These are phyloP conservation scores for Sporothrix humicola DNA, from an alignment of 2,329 filamentous ascomycete species.

Conservation along the genomic window DNA sequence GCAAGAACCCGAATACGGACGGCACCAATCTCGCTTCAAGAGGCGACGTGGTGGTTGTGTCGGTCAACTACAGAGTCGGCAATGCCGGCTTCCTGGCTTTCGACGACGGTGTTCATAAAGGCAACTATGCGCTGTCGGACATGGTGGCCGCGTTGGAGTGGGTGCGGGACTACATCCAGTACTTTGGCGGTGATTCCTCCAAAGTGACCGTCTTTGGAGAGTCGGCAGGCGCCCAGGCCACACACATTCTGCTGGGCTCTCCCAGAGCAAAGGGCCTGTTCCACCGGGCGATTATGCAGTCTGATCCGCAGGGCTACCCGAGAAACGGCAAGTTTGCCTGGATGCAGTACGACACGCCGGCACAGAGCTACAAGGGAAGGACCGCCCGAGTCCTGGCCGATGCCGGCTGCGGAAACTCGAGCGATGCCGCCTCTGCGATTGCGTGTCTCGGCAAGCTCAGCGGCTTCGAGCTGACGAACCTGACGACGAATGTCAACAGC, in stretches of 20 bases:
- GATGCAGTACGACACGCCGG: constrained; percentile 39
- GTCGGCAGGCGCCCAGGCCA: constrained; percentile 42
- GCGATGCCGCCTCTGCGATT: constrained; percentile 35
- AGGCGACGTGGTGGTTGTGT: constrained; percentile 53
- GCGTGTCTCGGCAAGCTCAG: constrained; percentile 41
- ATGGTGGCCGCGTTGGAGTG: constrained; percentile 49
- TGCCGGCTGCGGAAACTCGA: constrained; percentile 40
- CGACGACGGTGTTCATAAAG: constrained; percentile 46
- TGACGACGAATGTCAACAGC: constrained; percentile 41
- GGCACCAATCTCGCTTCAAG: constrained; percentile 53
- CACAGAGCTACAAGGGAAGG: constrained; percentile 37
- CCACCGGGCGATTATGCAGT: constrained; percentile 43
- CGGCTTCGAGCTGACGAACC: constrained; percentile 43
- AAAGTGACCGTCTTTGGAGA: constrained; percentile 50
- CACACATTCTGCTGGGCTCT: constrained; percentile 42
- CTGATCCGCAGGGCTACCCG: constrained; percentile 41
- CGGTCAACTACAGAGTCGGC: constrained; percentile 50
- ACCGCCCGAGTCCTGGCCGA: constrained; percentile 40
- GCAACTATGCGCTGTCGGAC: constrained; percentile 52
- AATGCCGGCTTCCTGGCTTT: constrained; percentile 43
- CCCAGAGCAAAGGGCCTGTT: constrained; percentile 43
- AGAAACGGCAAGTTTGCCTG: constrained; percentile 35
- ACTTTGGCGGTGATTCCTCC: constrained; percentile 45
- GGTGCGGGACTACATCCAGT: constrained; percentile 47
- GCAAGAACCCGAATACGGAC: constrained; percentile 53